Conservation (phyloP, 164 flowering plant species). For the Dillenia suffruticosa region DNA sequence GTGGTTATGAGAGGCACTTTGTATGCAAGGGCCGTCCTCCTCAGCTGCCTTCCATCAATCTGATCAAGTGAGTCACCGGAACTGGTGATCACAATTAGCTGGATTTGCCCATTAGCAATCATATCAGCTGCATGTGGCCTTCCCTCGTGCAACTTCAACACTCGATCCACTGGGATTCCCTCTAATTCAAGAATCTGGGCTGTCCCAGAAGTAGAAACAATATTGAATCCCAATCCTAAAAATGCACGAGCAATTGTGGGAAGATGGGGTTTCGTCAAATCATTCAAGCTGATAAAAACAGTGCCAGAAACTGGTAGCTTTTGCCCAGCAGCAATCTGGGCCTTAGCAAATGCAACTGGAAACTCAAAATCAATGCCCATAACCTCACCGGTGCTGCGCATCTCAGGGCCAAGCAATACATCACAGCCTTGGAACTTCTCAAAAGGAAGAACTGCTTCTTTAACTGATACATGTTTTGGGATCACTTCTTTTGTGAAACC, state of each 20-base stretch:
- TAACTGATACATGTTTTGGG: conserved; percentile 78
- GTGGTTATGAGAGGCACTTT: conserved; percentile 88
- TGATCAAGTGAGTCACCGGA: conserved; percentile 82
- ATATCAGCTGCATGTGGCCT: conserved; percentile 91
- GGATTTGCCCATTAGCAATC: conserved; percentile 81
- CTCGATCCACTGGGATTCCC: conserved; percentile 66
- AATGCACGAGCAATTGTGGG: conserved; percentile 67
- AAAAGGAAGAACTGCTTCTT: conserved; percentile 93
- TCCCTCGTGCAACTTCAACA: conserved; percentile 92
- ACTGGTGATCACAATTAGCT: conserved; percentile 92
- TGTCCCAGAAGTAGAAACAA: conserved; percentile 81
- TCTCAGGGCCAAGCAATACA: conserved; percentile 90
- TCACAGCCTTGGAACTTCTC: conserved; percentile 94
- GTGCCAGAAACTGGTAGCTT: conserved; percentile 77
- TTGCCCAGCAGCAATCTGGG: conserved; percentile 95
- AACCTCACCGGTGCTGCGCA: conserved; percentile 98
- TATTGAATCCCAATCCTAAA: conserved; percentile 51
- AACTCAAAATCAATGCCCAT: conserved; percentile 80
- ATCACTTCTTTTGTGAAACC: conserved; percentile 71
- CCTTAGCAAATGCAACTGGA: conserved; percentile 81
- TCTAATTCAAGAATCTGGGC: conserved; percentile 70
- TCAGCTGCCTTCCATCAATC: conserved; percentile 71
- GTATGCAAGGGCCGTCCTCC: conserved; percentile 91
- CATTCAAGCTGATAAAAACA: conserved; percentile 80
- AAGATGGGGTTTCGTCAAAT: conserved; percentile 74